These are phyloP conservation scores for Gastrolobium bilobum DNA, from an alignment of 306 rosid species.

Conservation along the genomic window DNA sequence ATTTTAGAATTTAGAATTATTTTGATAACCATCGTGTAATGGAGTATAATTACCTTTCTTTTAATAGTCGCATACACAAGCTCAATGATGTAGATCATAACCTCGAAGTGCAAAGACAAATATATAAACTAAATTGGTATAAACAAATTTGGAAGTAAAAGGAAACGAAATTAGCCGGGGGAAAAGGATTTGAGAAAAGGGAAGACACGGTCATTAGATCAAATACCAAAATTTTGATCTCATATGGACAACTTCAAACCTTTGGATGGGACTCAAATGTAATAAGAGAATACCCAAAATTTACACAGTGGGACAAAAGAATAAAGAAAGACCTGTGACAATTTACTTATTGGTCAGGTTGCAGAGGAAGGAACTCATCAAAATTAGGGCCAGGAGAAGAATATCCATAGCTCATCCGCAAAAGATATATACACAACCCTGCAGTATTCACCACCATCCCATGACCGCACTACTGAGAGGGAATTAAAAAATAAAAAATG, in stretches of 20 bases:
- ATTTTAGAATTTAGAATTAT: no score
- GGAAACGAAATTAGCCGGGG: background rate
- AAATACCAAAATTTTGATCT: conserved; percentile 51
- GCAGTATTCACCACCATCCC: conserved; percentile 52
- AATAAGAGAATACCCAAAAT: conserved; percentile 38
- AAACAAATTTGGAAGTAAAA: background rate
- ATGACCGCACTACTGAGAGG: conserved; percentile 18
- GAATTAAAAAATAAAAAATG: background rate
- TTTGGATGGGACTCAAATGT: conserved; percentile 36
- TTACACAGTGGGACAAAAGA: conserved; percentile 49
- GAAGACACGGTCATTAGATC: background rate
- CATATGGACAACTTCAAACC: conserved; percentile 43
- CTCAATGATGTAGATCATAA: no score
- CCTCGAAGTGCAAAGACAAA: background rate
- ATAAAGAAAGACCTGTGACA: conserved; percentile 41
- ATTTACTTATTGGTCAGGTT: conserved; percentile 45
- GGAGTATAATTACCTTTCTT: no score
- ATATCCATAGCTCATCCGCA: conserved; percentile 59
- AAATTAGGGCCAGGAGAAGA: conserved; percentile 44
- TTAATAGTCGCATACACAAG: no score
- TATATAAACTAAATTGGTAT: background rate
- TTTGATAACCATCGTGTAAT: no score
- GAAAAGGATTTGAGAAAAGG: background rate
- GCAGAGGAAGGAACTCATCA: conserved; percentile 43
- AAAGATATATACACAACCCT: conserved; percentile 82